Conservation (phyloP, 257 asterid species). For the Eustoma russellianum region DNA sequence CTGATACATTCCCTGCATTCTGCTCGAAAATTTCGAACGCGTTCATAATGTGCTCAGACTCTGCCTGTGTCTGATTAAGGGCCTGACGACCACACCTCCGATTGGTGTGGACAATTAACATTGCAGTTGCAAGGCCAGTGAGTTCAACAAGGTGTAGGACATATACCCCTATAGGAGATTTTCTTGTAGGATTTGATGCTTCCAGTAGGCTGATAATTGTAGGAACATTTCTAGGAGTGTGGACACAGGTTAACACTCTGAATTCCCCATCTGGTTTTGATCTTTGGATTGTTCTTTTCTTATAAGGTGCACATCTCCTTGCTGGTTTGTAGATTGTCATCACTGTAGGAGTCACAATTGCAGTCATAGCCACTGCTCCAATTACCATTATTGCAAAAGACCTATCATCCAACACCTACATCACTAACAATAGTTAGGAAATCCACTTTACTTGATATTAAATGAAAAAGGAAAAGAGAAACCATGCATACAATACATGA, state of each 20-base stretch:
- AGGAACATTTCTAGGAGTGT: conserved; percentile 78
- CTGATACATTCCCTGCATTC: conserved; percentile 41
- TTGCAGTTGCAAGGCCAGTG: conserved; percentile 90
- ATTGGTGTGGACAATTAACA: conserved; percentile 77
- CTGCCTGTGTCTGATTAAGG: conserved; percentile 72
- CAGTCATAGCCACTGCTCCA: conserved; percentile 65
- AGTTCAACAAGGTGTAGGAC: conserved; percentile 90
- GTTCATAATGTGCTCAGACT: conserved; percentile 77
- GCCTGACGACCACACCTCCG: conserved; percentile 53
- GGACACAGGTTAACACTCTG: conserved; percentile 54
- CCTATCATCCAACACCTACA: conserved; percentile 66
- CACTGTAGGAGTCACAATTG: conserved; percentile 55
- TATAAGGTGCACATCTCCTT: conserved; percentile 43
- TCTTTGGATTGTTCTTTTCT: conserved; percentile 54
- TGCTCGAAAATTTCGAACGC: conserved; percentile 88
- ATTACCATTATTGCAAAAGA: conserved; percentile 78
- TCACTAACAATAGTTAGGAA: not conserved
- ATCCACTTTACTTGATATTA: not conserved
- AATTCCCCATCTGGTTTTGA: conserved; percentile 62
- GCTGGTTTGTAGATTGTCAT: conserved; percentile 66
- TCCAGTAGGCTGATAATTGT: conserved; percentile 80
- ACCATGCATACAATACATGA: no score
- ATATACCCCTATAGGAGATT: conserved; percentile 60
- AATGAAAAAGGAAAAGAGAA: no score
- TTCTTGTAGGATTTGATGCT: conserved; percentile 67